Evolutionary conservation across 1,139 yeast species (phyloP).

Genomic region (Scheffersomyces parashehatae): DNA sequence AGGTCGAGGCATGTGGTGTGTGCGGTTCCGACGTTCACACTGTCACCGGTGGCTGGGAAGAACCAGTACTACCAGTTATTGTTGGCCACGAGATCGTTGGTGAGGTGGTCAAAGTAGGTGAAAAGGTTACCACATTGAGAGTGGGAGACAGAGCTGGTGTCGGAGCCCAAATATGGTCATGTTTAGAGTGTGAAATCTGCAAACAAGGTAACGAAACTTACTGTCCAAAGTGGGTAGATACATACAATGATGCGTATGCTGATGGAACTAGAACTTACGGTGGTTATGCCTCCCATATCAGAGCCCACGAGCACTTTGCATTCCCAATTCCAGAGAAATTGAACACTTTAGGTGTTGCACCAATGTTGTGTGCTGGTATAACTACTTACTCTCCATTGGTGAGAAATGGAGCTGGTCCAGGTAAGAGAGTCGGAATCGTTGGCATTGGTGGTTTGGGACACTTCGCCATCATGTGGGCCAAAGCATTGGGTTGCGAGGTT

Average conservation of each 20-base stretch:
- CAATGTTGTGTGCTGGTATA: slow-evolving; percentile 54
- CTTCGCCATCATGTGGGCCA: slow-evolving; percentile 57
- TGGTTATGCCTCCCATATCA: slow-evolving; percentile 53
- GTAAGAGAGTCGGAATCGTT: slow-evolving; percentile 51
- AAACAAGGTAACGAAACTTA: slow-evolving; percentile 44
- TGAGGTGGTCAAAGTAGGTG: slow-evolving; percentile 42
- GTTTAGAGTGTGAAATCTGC: slow-evolving; percentile 49
- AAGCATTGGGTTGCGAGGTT: slow-evolving; percentile 61
- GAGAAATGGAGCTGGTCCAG: slow-evolving; percentile 42
- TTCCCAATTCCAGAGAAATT: slow-evolving; percentile 51
- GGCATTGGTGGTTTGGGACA: slow-evolving; percentile 67
- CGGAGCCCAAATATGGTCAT: slow-evolving; percentile 51
- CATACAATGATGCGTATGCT: slow-evolving; percentile 41
- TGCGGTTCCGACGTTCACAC: slow-evolving; percentile 47
- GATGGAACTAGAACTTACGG: slow-evolving; percentile 52
- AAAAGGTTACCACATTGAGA: slow-evolving; percentile 28
- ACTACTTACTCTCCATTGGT: slow-evolving; percentile 54
- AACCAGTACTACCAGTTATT: slow-evolving; percentile 26
- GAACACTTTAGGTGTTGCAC: slow-evolving; percentile 45
- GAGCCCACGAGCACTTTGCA: slow-evolving; percentile 48
- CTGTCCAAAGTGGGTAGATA: slow-evolving; percentile 41
- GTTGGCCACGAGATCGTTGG: slow-evolving; percentile 56
- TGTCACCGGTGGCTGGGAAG: slow-evolving; percentile 42
- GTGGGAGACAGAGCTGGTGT: slow-evolving; percentile 52
- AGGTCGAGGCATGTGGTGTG: slow-evolving; percentile 39